Evolutionary conservation across 805 yeast genomes (phyloP), one percentile per base, ranked within the genome.

Genomic region (Priceomyces castillae): DNA sequence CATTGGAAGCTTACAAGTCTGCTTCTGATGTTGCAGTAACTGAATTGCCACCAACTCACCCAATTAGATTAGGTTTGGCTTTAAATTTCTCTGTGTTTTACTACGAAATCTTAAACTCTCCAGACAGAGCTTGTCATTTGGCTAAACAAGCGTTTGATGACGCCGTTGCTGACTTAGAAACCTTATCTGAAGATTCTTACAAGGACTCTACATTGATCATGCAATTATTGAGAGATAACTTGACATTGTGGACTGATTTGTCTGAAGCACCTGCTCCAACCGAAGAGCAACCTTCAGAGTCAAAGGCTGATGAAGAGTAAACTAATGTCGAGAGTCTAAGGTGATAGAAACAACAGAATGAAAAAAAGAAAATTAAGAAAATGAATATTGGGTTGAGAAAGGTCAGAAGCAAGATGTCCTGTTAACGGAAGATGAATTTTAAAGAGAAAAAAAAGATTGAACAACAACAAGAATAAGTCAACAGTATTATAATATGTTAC

Each of bases 131-230:
- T 58, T 92, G 99, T 72, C 96, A 90, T 69, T 82, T 92, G 69
- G 99, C 99, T 62, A 94, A 92, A 74, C 97, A 92, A 76, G 98
- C 99, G 31, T 92, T 94, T 59, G 99, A 92, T 71, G 98, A 92
- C 65, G 99, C 99, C 52, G 95, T 92, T 67, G 97, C 99, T 52
- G 98, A 94, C 76, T 82, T 92, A 68, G 99, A 92, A 74, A 88
- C 97, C 55, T 79, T 92, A 65, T 87, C 96, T 37, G 99, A 92
- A 76, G 99, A 92, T 76, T 86, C 96, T 56, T 92, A 94, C 83
- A 94, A 92, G 74, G 99, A 92, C 72, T 90, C 97, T 52, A 94
- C 98, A 57, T 82, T 94, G 69, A 94, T 94, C 67, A 94, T 94
- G 99, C 98, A 94, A 82, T 83, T 94, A 69, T 83, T 94, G 69